Evolutionary conservation across 768 basidiomycete species (phyloP).

Genomic region (Dioszegia hungarica): DNA sequence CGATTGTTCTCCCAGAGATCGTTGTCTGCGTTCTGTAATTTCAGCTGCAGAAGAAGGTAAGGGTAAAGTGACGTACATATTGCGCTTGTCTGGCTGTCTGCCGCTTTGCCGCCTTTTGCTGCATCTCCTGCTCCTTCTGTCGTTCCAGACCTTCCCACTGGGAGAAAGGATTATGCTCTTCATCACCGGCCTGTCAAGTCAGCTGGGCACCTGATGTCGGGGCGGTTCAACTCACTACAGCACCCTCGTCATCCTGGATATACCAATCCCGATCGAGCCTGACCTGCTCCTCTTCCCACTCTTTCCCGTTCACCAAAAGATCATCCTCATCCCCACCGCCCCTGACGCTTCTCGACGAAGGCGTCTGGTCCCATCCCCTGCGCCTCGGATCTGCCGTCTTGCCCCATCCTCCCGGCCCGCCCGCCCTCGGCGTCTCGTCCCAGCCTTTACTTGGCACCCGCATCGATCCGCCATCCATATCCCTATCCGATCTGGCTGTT

Average conservation of each 20-base stretch:
- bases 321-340: constrained; percentile 28
- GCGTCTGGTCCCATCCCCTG: constrained; percentile 46
- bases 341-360: constrained; percentile 20
- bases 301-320: constrained; percentile 61
- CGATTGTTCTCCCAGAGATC: constrained; percentile 98
- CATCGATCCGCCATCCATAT: constrained; percentile 59
- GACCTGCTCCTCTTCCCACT: constrained; percentile 98
- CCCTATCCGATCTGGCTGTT: constrained; percentile 23
- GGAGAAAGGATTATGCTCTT: constrained; percentile 84
- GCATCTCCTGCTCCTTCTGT: constrained; percentile 47
- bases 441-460: constrained; percentile 87
- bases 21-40: constrained; percentile 82
- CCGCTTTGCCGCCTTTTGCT: constrained; percentile 56
- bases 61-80: constrained; percentile 62
- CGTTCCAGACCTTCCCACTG: constrained; percentile 80
- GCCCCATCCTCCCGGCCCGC: constrained; percentile 63
- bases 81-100: constrained; percentile 93
- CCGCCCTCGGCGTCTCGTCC: constrained; percentile 80
- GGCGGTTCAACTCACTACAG: constrained; percentile 54
- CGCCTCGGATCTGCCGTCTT: constrained; percentile 53
- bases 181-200: constrained; percentile 58
- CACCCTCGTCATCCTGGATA: constrained; percentile 80
- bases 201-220: neutral
- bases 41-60: constrained; percentile 11
- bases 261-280: constrained; percentile 95